Evolutionary conservation across 2,329 filamentous ascomycete genomes (phyloP).

Genomic region (Colletotrichum gloeosporioides): DNA sequence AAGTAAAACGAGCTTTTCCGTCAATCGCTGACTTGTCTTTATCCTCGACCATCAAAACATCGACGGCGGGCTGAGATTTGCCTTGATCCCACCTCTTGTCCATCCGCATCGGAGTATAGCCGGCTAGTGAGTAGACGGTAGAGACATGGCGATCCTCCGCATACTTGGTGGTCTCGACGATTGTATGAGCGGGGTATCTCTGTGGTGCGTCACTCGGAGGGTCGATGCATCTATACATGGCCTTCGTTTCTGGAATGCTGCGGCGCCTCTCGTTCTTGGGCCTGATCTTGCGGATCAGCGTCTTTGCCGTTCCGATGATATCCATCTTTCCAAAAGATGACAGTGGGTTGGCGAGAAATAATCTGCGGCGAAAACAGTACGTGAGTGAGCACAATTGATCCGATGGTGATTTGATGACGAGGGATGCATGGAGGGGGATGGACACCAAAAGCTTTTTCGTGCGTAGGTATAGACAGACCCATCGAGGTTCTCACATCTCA

Average conservation of each 20-base stretch:
- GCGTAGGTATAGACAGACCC: neutral
- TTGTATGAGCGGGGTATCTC: constrained; percentile 26
- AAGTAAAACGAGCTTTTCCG: constrained; percentile 42
- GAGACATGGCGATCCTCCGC: constrained; percentile 34
- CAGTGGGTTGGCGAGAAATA: neutral
- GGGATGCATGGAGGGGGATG: neutral
- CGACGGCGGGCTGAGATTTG: constrained; percentile 48
- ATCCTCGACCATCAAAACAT: constrained; percentile 52
- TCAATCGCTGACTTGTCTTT: constrained; percentile 41
- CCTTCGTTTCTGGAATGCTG: constrained; percentile 20
- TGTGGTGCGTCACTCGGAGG: constrained; percentile 1
- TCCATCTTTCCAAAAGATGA: neutral
- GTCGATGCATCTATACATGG: neutral
- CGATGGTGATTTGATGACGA: neutral
- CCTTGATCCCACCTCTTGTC: constrained; percentile 40
- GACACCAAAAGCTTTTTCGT: neutral
- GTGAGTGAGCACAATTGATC: neutral
- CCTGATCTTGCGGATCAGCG: neutral
- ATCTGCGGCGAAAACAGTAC: neutral
- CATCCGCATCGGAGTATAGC: constrained; percentile 46
- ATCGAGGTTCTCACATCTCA: neutral
- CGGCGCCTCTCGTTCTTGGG: neutral
- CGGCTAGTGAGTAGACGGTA: constrained; percentile 39
- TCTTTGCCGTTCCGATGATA: neutral
- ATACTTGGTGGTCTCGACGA: constrained; percentile 44